Conservation (phyloP, 2,329 filamentous ascomycete genomes). For the Penicillium digitatum region DNA sequence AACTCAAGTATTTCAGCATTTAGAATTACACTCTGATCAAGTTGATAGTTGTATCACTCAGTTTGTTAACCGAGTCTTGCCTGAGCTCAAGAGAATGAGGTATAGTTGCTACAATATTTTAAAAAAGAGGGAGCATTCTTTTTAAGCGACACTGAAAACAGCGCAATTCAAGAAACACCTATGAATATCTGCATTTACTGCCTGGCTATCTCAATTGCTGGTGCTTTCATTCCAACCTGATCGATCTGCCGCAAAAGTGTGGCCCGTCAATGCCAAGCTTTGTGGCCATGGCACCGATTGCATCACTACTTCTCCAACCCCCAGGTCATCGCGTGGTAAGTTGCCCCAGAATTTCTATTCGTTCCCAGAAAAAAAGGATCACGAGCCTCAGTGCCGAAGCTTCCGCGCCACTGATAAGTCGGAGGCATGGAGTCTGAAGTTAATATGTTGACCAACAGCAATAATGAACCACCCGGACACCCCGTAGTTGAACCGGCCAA, state of each 20-base stretch:
- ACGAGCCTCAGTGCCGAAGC: slow-evolving; percentile 6
- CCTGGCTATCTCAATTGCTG: background rate
- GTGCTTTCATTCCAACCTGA: background rate
- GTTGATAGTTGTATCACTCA: no score
- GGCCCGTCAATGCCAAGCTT: slow-evolving; percentile 1
- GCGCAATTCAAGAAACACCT: background rate
- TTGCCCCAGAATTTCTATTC: background rate
- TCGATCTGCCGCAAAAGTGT: background rate
- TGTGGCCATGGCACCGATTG: slow-evolving; percentile 14
- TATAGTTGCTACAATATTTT: background rate
- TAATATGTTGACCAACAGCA: slow-evolving; percentile 1
- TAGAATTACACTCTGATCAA: background rate
- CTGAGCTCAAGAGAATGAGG: background rate
- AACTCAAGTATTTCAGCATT: background rate
- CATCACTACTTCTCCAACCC: slow-evolving; percentile 8
- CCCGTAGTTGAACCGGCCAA: background rate
- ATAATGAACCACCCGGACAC: background rate
- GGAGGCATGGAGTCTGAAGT: slow-evolving; percentile 6
- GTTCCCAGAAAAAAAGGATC: slow-evolving; percentile 9
- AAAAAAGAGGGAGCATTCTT: background rate
- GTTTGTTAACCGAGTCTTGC: background rate
- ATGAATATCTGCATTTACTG: no score
- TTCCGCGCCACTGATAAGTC: slow-evolving; percentile 12
- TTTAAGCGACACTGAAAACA: background rate
- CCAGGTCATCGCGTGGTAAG: background rate